Conservation (phyloP, 495 filamentous ascomycete genomes). For the Chaetomium tenue region DNA sequence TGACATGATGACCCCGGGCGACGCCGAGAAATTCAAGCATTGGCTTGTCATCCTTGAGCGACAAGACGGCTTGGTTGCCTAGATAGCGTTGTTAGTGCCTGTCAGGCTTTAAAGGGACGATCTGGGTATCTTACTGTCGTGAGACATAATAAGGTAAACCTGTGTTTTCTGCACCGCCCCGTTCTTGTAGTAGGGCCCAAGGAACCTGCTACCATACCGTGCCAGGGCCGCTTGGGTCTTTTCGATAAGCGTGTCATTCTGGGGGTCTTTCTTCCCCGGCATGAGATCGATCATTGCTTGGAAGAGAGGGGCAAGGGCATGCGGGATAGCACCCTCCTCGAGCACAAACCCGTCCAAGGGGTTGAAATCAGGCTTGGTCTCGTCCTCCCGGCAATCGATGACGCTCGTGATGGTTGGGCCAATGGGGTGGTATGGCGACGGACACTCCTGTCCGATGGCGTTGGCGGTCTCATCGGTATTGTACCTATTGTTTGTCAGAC, state of each 20-base stretch:
- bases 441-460: constrained; percentile 51
- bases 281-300: constrained; percentile 57
- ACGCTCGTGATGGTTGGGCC: constrained; percentile 64
- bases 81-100: constrained; percentile 16
- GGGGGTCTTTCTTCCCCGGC: constrained; percentile 51
- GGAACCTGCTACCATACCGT: constrained; percentile 49
- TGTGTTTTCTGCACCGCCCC: constrained; percentile 60
- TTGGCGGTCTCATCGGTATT: constrained; percentile 58
- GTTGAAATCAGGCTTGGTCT: constrained; percentile 34
- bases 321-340: constrained; percentile 62
- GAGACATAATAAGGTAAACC: constrained; percentile 69
- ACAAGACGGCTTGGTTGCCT: constrained; percentile 60
- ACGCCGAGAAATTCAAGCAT: constrained; percentile 59
- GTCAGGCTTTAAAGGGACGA: background rate
- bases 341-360: constrained; percentile 63
- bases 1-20: constrained; percentile 53
- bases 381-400: constrained; percentile 59
- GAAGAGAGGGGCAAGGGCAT: constrained; percentile 55
- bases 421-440: constrained; percentile 52
- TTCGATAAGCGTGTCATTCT: constrained; percentile 39
- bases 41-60: constrained; percentile 59
- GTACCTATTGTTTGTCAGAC: constrained; percentile 44
- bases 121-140: constrained; percentile 50
- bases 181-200: constrained; percentile 56
- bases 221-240: constrained; percentile 48